Evolutionary conservation across 768 basidiomycete species (phyloP), one percentile per base, ranked within the genome.

Genomic region (Coprinellus aureogranulatus): DNA sequence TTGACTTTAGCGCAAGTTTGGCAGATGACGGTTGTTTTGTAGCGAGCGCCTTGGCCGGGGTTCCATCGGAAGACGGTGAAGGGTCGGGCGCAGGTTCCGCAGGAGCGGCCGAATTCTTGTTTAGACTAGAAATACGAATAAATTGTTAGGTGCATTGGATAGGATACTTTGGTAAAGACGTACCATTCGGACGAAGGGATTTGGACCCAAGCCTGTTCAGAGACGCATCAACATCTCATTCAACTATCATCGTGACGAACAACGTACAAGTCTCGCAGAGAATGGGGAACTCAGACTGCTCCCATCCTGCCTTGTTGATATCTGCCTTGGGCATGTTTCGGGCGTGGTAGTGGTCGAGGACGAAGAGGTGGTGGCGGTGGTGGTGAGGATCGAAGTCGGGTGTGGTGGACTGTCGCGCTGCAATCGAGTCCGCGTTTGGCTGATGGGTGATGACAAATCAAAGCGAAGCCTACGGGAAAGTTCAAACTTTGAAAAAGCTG

Each of bases 51-150:
- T 2, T 87, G 77, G 45, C 97, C 97, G 2, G 97, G 95, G 67
- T 98, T 96, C 97, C 97, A 99, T 40, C 94, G 89, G 76, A 99
- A 99, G 64, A 98, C 90, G 48, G 92, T 96, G 75, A 95, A 96
- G 2, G 93, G 97, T 23, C 97, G 84, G 2, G 94, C 94, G 68
- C 97, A 99, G 53, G 96, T 96, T 62, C 98, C 98, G 73, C 97
- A 99, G 53, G 94, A 94, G 26, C 90, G 83, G 3, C 94, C 97
- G 61, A 90, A 96, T 68, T 94, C 90, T 82, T 98, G 97, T 74
- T 98, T 98, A 5, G 92, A 93, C 96, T 98, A 60, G 18, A 41
- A 40, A 59, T n/a, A n/a, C n/a, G n/a, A n/a, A n/a, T n/a, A n/a
- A n/a, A n/a, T n/a, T n/a, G n/a, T n/a, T n/a, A n/a, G n/a, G n/a